Base-by-base conservation (phyloP, 2,329 filamentous ascomycete genomes). In the Scedosporium apiospermum region DNA sequence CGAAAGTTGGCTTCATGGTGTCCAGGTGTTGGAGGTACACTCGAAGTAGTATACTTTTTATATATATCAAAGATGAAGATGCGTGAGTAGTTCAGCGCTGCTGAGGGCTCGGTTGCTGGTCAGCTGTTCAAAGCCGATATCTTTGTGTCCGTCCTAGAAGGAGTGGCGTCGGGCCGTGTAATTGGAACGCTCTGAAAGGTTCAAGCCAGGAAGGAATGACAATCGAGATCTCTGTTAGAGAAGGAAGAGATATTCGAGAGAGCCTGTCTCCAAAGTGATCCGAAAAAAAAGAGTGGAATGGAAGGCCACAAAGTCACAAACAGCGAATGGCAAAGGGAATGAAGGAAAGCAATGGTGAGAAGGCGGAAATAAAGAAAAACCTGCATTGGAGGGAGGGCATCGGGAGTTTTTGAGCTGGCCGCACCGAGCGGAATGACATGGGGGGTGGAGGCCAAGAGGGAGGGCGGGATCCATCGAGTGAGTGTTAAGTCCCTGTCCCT, bases 1-100 rank as follows among this genome's bases (percentile, higher is more conserved):
- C 63, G 30, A 72, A 71, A 58, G 71, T 58, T 30, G 72, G 74
- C 75, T 79, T 81, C 79, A 82, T 82, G 55, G 65, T 75, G 68
- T 63, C 34, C 34, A 38, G 34, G 34, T 38, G 34, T 38, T 38
- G 34, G 34, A 38, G 34, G 34, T 38, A 38, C 34, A 12, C 34
- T 38, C 12, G 34, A 38, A 38, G 62, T 64, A 62, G 57, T 66
- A 57, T 62, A 66, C 65, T 63, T 60, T 4, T 58, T 58, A 14
- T 51, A 18, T 51, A 18, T 23, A 51, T 18, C 7, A 51, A n/a
- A 58, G 23, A 34, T 27, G 6, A 55, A 55, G 21, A 55, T 27
- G 51, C 26, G 49, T 10, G 23, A 26, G 44, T n/a, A 49, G 14
- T n/a, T 49, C 44, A 21, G 18, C 44, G 9, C 44, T 49, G 18